Percentiles rank a stretch among this genome's conserved stretches.
Evolutionary conservation across 2,329 filamentous ascomycete genomes (phyloP).

Genomic region (Sarocladiaceae sp.): DNA sequence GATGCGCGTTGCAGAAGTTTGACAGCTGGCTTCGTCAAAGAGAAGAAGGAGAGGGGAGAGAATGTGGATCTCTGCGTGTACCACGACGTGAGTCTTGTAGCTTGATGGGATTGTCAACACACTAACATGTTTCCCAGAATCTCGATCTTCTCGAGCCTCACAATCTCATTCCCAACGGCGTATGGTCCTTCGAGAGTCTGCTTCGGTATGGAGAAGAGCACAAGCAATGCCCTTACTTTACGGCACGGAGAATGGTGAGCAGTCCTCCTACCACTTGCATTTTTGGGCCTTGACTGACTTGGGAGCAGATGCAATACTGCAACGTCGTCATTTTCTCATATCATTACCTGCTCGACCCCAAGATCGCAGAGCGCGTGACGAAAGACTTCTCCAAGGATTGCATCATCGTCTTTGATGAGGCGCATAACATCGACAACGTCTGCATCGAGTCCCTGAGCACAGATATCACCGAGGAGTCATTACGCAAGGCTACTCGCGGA

Average conservation of each 20-base stretch:
- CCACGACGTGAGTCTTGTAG: conserved; percentile 64
- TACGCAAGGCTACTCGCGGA: conserved; percentile 85
- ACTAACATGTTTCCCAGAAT: conserved; percentile 51
- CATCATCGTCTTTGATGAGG: conserved; percentile 97
- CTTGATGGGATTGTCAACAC: not conserved
- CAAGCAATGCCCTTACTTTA: conserved; percentile 98
- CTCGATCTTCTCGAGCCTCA: conserved; percentile 92
- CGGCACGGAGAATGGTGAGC: conserved; percentile 82
- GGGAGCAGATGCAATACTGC: conserved; percentile 84
- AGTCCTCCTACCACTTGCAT: not conserved
- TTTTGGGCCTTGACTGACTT: not conserved
- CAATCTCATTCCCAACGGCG: conserved; percentile 88
- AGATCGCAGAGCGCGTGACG: conserved; percentile 93
- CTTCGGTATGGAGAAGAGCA: conserved; percentile 88
- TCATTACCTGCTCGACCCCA: conserved; percentile 94
- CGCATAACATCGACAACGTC: conserved; percentile 99
- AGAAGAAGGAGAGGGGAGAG: conserved; percentile 94
- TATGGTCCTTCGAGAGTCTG: conserved; percentile 91
- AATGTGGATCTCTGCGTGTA: conserved; percentile 93
- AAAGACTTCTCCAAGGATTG: conserved; percentile 96
- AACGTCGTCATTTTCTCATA: conserved; percentile 99
- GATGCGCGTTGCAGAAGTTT: conserved; percentile 94
- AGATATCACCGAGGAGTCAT: conserved; percentile 90
- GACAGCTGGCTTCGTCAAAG: conserved; percentile 94
- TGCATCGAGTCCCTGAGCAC: conserved; percentile 98